Percentiles rank a stretch among this genome's conserved stretches.
Evolutionary conservation across 805 yeast genomes (phyloP).

Genomic region (Yarrowia bubula): DNA sequence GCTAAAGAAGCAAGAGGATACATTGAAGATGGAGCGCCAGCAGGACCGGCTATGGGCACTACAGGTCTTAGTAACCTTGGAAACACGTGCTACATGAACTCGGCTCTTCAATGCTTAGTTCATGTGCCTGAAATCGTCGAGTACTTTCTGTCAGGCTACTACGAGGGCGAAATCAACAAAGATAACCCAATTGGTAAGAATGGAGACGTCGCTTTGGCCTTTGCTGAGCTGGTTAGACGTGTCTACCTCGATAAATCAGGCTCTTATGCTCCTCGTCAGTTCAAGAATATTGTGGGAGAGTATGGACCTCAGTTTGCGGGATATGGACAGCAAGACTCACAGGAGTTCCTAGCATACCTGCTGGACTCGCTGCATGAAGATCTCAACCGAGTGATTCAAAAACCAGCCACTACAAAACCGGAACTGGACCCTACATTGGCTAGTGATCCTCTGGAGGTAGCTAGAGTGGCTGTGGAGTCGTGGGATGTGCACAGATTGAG

Average conservation of each 20-base stretch:
- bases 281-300: constrained; percentile 75
- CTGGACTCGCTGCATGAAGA: constrained; percentile 92
- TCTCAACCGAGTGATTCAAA: constrained; percentile 72
- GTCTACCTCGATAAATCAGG: constrained; percentile 46
- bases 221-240: constrained; percentile 63
- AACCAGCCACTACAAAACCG: constrained; percentile 88
- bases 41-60: constrained; percentile 44
- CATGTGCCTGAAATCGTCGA: constrained; percentile 81
- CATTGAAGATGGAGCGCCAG: neutral
- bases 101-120: constrained; percentile 78
- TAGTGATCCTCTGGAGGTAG: constrained; percentile 41
- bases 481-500: constrained; percentile 79
- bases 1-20: neutral
- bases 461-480: constrained; percentile 64
- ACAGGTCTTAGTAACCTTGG: constrained; percentile 73
- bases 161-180: constrained; percentile 62
- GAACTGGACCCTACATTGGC: constrained; percentile 52
- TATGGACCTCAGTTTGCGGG: constrained; percentile 77
- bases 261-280: constrained; percentile 64
- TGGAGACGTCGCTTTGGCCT: constrained; percentile 77
- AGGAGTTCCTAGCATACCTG: constrained; percentile 83
- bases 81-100: constrained; percentile 92
- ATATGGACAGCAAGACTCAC: constrained; percentile 88
- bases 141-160: constrained; percentile 66
- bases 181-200: constrained; percentile 81